A percentile compares a stretch with the other conserved stretches of the same genome.
Conservation (phyloP, 805 yeast species). For the Yamadazyma laniorum region DNA sequence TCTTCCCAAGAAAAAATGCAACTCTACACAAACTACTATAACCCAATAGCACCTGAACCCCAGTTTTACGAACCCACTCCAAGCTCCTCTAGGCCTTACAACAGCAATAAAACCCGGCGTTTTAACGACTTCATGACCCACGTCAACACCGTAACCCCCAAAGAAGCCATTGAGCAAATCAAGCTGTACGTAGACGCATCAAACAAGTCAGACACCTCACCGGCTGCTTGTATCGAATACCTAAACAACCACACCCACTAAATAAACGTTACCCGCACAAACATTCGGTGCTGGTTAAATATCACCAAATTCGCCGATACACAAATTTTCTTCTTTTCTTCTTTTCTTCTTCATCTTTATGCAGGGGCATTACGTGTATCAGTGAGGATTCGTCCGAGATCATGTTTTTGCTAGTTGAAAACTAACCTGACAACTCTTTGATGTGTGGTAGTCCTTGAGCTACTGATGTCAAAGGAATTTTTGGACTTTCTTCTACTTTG, state of each 20-base stretch:
- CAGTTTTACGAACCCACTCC: conserved; percentile 18
- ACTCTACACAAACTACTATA: conserved; percentile 40
- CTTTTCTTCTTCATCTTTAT: conserved; percentile 70
- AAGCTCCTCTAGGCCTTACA: conserved; percentile 14
- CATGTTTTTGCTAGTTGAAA: conserved; percentile 99
- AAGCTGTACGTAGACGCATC: not conserved
- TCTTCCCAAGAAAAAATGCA: conserved; percentile 35
- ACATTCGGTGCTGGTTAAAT: conserved; percentile 1
- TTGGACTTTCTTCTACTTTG: conserved; percentile 44
- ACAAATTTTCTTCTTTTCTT: conserved; percentile 1
- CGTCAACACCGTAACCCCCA: not conserved
- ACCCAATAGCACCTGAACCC: conserved; percentile 17
- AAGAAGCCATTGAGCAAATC: conserved; percentile 3
- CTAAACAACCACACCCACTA: conserved; percentile 1
- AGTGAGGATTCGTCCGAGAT: conserved; percentile 99
- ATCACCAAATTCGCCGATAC: not conserved
- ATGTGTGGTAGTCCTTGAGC: conserved; percentile 42
- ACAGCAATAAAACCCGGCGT: conserved; percentile 7
- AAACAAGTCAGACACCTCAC: not conserved
- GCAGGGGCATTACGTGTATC: conserved; percentile 99
- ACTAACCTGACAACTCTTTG: conserved; percentile 91
- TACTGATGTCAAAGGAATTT: conserved; percentile 64
- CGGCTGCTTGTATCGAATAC: conserved; percentile 3
- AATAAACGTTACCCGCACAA: conserved; percentile 7
- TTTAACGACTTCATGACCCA: conserved; percentile 6